Base-by-base conservation (phyloP, 352 stramenopile species). In the Phytophthora pini region DNA sequence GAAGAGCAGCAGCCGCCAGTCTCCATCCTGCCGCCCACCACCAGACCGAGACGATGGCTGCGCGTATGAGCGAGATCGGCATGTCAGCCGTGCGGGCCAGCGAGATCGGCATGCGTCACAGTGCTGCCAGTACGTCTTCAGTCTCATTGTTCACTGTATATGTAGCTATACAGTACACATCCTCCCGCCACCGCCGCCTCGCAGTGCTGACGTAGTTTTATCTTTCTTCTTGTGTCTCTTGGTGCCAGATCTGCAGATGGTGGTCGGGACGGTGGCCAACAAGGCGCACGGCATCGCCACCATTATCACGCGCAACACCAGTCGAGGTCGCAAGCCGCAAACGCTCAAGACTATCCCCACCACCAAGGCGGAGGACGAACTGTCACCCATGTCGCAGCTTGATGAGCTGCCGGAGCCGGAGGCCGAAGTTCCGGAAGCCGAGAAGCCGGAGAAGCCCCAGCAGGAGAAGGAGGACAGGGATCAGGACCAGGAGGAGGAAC, bases 101-200 rank as follows among this genome's bases (percentile, higher is more conserved):
- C 56, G 70, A 77, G 56, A 68, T 77, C n/a, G 70, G 70, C 10
- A 74, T 77, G 70, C 70, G 70, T 38, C 65, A 77, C 60, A 77
- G 70, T 45, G 70, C 70, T 24, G 70, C 70, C 10, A 77, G 68
- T 77, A 68, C 48, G 53, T 68, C n/a, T 31, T 29, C 47, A 39
- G 4, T 43, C 41, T 44, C 9, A 40, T 32, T 32, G 2, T 32
- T 8, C 29, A 36, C 31, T 36, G 8, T 36, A 36, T 12, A 36
- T 36, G 11, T 36, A 36, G 31, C 31, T 36, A 36, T 36, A n/a
- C 65, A 68, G 13, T 36, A n/a, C 65, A 68, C 50, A 68, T 68
- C 57, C 64, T 68, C 51, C 61, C 49, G 54, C 50, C 36, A 52
- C 45, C 46, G 46, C 24, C 40, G 36, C 50, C 40, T 45, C 29